These are phyloP conservation scores for Tulasnella sp. DNA, from an alignment of 768 basidiomycete genomes.

Conservation along the genomic window DNA sequence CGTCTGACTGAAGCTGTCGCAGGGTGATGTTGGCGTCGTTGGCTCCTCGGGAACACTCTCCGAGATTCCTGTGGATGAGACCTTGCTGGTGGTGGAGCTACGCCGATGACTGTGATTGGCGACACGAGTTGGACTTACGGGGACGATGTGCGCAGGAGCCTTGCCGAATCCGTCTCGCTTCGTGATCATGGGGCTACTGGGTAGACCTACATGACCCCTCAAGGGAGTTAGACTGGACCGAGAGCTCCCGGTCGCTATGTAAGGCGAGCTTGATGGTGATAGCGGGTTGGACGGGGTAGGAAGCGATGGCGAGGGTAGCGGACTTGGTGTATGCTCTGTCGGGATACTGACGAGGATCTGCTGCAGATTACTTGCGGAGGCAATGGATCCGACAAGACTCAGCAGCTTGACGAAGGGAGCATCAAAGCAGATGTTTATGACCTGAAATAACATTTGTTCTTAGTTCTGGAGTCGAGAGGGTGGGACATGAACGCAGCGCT, in stretches of 20 bases:
- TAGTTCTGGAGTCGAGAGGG: not conserved
- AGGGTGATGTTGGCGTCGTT: not conserved
- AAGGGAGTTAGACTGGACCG: not conserved
- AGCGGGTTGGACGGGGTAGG: slow-evolving; percentile 23
- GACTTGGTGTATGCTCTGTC: slow-evolving; percentile 26
- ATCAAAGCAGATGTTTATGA: slow-evolving; percentile 27
- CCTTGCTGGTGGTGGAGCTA: no score
- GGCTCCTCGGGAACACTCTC: not conserved
- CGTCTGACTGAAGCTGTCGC: not conserved
- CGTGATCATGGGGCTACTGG: not conserved
- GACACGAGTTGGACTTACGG: not conserved
- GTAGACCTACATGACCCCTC: not conserved
- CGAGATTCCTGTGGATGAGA: not conserved
- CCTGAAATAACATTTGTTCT: slow-evolving; percentile 19
- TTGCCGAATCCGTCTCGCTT: slow-evolving; percentile 1
- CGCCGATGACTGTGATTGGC: not conserved
- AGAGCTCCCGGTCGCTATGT: slow-evolving; percentile 14
- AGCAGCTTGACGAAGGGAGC: slow-evolving; percentile 31
- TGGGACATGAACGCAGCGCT: not conserved
- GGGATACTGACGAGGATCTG: slow-evolving; percentile 27
- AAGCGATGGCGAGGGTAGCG: slow-evolving; percentile 23
- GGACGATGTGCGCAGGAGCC: not conserved
- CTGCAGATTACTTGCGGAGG: slow-evolving; percentile 25
- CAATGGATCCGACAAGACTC: slow-evolving; percentile 26
- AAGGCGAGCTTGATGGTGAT: slow-evolving; percentile 28